A percentile compares a stretch with the other conserved stretches of the same genome.
Evolutionary conservation across 2,329 filamentous ascomycete species (phyloP).

Genomic region (Taxawa tesnikishii): DNA sequence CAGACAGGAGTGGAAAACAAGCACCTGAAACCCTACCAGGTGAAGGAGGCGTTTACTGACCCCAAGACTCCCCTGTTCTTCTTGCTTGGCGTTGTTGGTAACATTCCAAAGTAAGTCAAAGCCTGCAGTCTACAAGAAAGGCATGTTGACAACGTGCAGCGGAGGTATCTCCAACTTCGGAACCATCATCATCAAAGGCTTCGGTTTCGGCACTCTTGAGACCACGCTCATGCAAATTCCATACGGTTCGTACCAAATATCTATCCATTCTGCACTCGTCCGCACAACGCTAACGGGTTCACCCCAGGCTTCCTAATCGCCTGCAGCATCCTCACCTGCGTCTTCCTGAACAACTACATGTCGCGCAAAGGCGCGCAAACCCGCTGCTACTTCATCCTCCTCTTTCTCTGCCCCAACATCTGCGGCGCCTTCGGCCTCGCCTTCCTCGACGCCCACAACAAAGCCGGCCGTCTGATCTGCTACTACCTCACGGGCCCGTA

Average conservation of each 20-base stretch:
- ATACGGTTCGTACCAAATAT: conserved; percentile 13
- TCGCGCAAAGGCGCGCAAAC: conserved; percentile 8
- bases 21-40: conserved; percentile 40
- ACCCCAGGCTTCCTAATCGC: conserved; percentile 30
- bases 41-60: conserved; percentile 42
- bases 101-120: conserved; percentile 28
- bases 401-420: conserved; percentile 44
- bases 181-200: conserved; percentile 35
- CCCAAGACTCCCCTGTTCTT: conserved; percentile 47
- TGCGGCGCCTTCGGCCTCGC: conserved; percentile 46
- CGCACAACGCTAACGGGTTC: background rate
- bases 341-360: conserved; percentile 31
- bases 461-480: conserved; percentile 44
- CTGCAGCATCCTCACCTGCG: conserved; percentile 34
- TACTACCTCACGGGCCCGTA: conserved; percentile 45
- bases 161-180: conserved; percentile 46
- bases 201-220: conserved; percentile 39
- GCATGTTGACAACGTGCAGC: background rate
- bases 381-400: conserved; percentile 9
- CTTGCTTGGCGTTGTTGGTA: conserved; percentile 34
- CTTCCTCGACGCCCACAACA: conserved; percentile 37
- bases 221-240: conserved; percentile 42
- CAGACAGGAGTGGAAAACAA: conserved; percentile 48
- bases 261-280: background rate
- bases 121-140: background rate